Evolutionary conservation across 1,284 basidiomycete species (phyloP).

Genomic region (Ustilago tritici): DNA sequence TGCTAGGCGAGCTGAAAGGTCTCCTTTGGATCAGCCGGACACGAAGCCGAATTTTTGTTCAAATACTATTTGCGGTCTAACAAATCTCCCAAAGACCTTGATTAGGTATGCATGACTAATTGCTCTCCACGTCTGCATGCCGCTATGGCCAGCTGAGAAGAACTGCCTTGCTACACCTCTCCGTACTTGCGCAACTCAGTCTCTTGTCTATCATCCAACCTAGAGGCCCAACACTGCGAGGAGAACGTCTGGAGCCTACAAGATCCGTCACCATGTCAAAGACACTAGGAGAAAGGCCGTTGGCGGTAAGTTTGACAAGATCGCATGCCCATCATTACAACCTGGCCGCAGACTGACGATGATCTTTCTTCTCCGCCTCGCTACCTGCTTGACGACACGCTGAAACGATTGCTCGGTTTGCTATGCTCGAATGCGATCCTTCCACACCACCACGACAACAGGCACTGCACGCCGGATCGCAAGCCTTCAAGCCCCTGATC

Average conservation of each 20-base stretch:
- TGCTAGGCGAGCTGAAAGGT: neutral
- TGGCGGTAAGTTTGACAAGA: constrained; percentile 29
- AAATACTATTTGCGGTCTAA: neutral
- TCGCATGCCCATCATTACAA: neutral
- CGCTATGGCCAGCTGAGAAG: constrained; percentile 40
- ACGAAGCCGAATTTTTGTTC: neutral
- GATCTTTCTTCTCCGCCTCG: neutral
- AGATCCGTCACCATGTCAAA: neutral
- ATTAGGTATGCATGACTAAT: constrained; percentile 28
- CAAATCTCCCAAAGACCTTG: neutral
- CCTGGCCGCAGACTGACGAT: neutral
- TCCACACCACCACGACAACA: constrained; percentile 5
- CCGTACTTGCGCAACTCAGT: neutral
- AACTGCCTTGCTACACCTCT: constrained; percentile 3
- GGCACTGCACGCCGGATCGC: constrained; percentile 37
- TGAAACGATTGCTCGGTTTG: too few species aligned
- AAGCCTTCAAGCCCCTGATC: constrained; percentile 44
- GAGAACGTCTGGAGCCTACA: neutral
- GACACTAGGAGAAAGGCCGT: constrained; percentile 14
- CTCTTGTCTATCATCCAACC: neutral
- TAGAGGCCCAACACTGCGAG: too few species aligned
- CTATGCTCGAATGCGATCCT: too few species aligned
- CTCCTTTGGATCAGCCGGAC: neutral
- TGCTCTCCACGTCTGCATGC: constrained; percentile 24
- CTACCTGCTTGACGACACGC: too few species aligned